Conservation (phyloP, 345 rosid species). For the Eucalyptus microcorys region DNA sequence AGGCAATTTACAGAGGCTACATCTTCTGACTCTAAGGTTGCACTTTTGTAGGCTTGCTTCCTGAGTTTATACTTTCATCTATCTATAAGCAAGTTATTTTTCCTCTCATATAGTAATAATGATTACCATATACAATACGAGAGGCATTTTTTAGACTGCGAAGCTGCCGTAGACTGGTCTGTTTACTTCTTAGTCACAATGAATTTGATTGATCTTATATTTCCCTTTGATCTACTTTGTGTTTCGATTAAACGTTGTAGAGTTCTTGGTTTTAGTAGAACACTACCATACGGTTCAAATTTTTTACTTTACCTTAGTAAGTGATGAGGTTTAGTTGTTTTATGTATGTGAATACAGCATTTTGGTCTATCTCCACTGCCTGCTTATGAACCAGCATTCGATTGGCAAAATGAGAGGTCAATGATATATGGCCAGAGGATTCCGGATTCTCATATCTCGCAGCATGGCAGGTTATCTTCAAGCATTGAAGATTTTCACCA, state of each 20-base stretch:
- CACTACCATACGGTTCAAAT: not conserved
- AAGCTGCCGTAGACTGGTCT: not conserved
- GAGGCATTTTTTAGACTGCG: not conserved
- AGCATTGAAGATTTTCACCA: not conserved
- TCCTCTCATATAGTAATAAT: not conserved
- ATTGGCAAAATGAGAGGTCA: constrained; percentile 96
- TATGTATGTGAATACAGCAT: constrained; percentile 36
- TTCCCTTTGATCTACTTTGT: not conserved
- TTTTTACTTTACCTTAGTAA: not conserved
- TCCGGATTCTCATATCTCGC: constrained; percentile 61
- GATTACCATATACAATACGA: not conserved
- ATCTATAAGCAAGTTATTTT: not conserved
- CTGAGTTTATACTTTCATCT: not conserved
- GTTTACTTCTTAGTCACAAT: constrained; percentile 25
- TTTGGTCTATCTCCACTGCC: constrained; percentile 91
- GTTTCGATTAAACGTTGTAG: not conserved
- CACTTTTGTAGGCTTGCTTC: not conserved
- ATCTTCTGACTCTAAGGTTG: constrained; percentile 7
- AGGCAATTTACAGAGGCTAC: constrained; percentile 45
- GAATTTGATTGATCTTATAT: not conserved
- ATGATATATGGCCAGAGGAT: constrained; percentile 87
- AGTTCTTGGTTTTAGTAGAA: not conserved
- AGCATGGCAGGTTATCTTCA: constrained; percentile 49
- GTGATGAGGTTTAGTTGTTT: not conserved
- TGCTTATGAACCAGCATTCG: constrained; percentile 99